Conservation (phyloP, 306 rosid genomes). For the Luffa acutangula region DNA sequence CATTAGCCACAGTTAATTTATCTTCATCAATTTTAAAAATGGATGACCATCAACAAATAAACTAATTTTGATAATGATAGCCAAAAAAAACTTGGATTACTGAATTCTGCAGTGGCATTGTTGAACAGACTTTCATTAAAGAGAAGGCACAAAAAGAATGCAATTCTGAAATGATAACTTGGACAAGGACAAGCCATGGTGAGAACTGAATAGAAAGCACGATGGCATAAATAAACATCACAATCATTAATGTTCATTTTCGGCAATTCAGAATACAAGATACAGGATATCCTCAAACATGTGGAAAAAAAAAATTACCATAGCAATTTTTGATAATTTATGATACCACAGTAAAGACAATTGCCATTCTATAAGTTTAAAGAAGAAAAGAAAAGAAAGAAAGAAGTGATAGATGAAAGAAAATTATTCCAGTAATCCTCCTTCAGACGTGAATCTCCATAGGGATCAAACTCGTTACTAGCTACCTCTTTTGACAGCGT, state of each 20-base stretch:
- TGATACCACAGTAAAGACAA: not conserved
- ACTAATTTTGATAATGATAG: not conserved
- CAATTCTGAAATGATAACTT: not conserved
- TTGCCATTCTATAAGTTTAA: not conserved
- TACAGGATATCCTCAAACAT: not conserved
- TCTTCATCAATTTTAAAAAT: not conserved
- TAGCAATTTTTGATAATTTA: not conserved
- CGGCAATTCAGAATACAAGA: not conserved
- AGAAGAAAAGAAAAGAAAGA: not conserved
- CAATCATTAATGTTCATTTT: not conserved
- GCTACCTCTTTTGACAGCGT: not conserved
- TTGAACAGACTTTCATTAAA: not conserved
- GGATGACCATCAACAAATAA: not conserved
- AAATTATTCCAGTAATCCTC: not conserved
- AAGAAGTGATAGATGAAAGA: not conserved
- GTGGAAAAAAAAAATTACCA: not conserved
- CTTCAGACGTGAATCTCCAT: not conserved
- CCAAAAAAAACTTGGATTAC: not conserved
- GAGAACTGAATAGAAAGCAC: not conserved
- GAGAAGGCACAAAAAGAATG: not conserved
- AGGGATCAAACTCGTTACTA: not conserved
- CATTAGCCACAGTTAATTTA: constrained; percentile 28
- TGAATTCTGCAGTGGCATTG: not conserved
- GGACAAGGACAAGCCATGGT: not conserved
- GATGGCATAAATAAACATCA: not conserved